Evolutionary conservation across 1,284 basidiomycete species (phyloP), one percentile per base, ranked within the genome.

Genomic region (Sparassis latifolia): DNA sequence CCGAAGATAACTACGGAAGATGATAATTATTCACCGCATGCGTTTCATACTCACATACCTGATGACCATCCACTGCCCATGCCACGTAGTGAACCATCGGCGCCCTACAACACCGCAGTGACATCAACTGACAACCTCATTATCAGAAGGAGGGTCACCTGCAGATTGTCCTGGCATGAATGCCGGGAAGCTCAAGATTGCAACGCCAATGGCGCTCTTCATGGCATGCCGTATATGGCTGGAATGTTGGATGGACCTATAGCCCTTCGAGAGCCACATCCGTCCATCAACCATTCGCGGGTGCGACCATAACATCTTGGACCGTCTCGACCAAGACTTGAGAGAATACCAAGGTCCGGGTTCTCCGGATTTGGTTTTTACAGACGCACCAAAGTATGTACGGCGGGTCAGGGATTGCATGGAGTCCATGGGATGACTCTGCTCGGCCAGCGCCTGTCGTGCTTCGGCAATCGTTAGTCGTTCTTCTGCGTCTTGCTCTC

Each of bases 1-100:
- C 74, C 75, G 77, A 1, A 77, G 61, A 59, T 75, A 77, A 32
- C 71, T 66, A 42, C 0, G 10, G 20, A 20, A 20, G 20, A 20
- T 20, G 20, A 20, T 20, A 20, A 20, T 20, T 20, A 20, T 20
- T 20, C 20, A 20, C 20, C 20, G 20, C 20, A 20, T 20, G 20
- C 20, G 32, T 5, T 2, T 10, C 4, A 33, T 42, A 5, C 30
- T 39, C 6, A 47, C 58, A 7, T 47, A 64, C 62, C 63, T 74
- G 51, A 77, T 73, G 9, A 75, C 64, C 70, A 75, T 73, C 77
- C 77, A 78, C 52, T 76, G 75, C 4, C 74, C 75, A 45, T 70
- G 70, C 38, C 62, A 65, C 5, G 45, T 50, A 4, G 52, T 51
- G 56, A 72, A 78, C 74, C 75, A 77, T 31, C 56, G 49, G 35